Evolutionary conservation across 495 filamentous ascomycete species (phyloP), one percentile per base, ranked within the genome.

Genomic region (Hyaloscypha bicolor): DNA sequence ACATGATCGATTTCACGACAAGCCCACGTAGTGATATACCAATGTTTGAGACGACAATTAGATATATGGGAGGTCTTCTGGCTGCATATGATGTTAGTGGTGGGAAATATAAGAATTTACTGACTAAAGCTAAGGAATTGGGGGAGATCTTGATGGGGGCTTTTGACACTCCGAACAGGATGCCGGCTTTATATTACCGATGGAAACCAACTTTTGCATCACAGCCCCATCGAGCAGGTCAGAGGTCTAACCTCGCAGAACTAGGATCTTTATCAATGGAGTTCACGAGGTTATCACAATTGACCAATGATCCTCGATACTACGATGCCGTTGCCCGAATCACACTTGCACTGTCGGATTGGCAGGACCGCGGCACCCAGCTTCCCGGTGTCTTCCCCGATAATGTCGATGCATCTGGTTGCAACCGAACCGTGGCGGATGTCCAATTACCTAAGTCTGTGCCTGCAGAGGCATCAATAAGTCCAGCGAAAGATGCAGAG

Each of bases 101-200:
- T 11, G 86, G 83, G 25, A 87, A 87, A 66, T 87, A 95, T 66
- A 73, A 77, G 32, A 80, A 88, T 29, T 81, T 98, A 31, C 81
- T 99, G 64, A 87, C 92, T 55, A 98, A 98, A 76, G 93, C 95
- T 9, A 82, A 91, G 37, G 91, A 97, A 78, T 82, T 99, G 57
- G 95, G 87, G 19, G 93, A 97, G 72, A 85, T 99, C 33, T 74
- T 99, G 59, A 96, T 96, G 80, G 88, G 92, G 53, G 89, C 91
- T 14, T 99, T 99, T 76, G 95, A 99, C 77, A 98, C 95, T 9
- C 94, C 95, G 0, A 99, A 99, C 74, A 87, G 94, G 64, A 96
- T 99, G 93, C 95, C 95, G 14, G 75, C 91, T 22, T 86, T 95
- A 3, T 94, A 89, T 76, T 97, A 96, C 77, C 82, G 85, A 56